Conservation (phyloP, 768 basidiomycete species). For the Termitomyces sp. region DNA sequence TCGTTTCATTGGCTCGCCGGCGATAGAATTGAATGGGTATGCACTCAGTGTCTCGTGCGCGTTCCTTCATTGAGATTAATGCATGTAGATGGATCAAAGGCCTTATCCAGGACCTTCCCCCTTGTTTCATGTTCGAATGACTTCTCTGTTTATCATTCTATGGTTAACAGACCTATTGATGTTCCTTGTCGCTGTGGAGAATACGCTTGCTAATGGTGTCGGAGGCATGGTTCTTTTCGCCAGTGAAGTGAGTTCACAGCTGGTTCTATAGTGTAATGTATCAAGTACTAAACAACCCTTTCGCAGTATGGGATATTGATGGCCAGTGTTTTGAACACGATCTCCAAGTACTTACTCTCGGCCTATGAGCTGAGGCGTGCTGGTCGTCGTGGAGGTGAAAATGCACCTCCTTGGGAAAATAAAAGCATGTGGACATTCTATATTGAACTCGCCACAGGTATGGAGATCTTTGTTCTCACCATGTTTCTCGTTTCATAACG, state of each 20-base stretch:
- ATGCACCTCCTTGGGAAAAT: constrained; percentile 92
- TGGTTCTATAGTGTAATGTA: neutral
- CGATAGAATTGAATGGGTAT: constrained; percentile 95
- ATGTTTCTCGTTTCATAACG: constrained; percentile 6
- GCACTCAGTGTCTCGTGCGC: neutral
- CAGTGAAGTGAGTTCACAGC: constrained; percentile 64
- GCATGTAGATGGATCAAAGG: constrained; percentile 89
- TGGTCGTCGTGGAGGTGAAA: constrained; percentile 72
- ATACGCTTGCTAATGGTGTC: constrained; percentile 72
- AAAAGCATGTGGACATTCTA: constrained; percentile 98
- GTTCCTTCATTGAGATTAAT: constrained; percentile 9
- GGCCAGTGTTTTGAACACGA: constrained; percentile 74
- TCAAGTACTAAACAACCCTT: neutral
- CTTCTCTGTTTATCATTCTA: constrained; percentile 67
- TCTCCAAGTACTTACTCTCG: constrained; percentile 80
- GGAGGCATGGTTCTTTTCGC: constrained; percentile 95
- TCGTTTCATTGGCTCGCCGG: constrained; percentile 97
- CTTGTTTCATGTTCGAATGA: constrained; percentile 85
- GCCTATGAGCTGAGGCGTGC: constrained; percentile 81
- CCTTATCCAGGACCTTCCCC: constrained; percentile 81
- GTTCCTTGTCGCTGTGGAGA: constrained; percentile 79
- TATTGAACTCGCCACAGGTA: constrained; percentile 87
- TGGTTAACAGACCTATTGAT: constrained; percentile 74
- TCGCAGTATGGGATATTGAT: constrained; percentile 83
- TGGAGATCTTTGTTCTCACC: constrained; percentile 19